Evolutionary conservation across 2,329 filamentous ascomycete genomes (phyloP).

Genomic region (Microcyclospora pomicola): DNA sequence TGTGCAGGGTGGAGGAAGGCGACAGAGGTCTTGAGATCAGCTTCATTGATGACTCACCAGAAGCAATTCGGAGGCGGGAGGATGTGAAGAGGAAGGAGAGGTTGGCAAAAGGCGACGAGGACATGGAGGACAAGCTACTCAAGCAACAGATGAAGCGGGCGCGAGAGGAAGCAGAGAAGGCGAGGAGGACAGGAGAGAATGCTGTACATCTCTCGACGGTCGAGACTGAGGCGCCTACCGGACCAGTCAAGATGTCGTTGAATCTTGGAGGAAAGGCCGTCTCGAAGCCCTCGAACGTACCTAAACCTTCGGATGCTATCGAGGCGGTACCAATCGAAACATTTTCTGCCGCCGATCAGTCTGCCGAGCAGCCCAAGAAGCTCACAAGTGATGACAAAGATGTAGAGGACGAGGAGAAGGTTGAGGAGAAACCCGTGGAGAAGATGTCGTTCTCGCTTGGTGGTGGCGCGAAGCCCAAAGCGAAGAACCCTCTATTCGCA

Average conservation of each 20-base stretch:
- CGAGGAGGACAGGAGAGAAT: conserved; percentile 29
- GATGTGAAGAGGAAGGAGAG: conserved; percentile 71
- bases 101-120: conserved; percentile 81
- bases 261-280: conserved; percentile 18
- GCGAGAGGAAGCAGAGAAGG: conserved; percentile 37
- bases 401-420: conserved; percentile 6
- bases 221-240: conserved; percentile 13
- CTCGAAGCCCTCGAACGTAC: conserved; percentile 7
- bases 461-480: conserved; percentile 45
- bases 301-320: conserved; percentile 7
- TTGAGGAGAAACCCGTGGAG: conserved; percentile 8
- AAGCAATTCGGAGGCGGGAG: conserved; percentile 67
- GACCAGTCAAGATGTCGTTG: conserved; percentile 24
- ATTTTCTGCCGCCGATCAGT: conserved; percentile 15
- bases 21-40: conserved; percentile 74
- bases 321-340: conserved; percentile 16
- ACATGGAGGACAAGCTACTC: conserved; percentile 71
- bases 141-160: conserved; percentile 72
- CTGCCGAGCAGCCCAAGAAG: conserved; percentile 3
- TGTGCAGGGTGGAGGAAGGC: conserved; percentile 81
- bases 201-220: conserved; percentile 6
- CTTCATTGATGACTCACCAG: conserved; percentile 86
- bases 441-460: conserved; percentile 52
- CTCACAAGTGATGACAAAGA: conserved; percentile 3
- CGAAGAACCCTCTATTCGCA: conserved; percentile 56